Evolutionary conservation across 2,329 filamentous ascomycete species (phyloP).

Genomic region (Lachnellula arida): DNA sequence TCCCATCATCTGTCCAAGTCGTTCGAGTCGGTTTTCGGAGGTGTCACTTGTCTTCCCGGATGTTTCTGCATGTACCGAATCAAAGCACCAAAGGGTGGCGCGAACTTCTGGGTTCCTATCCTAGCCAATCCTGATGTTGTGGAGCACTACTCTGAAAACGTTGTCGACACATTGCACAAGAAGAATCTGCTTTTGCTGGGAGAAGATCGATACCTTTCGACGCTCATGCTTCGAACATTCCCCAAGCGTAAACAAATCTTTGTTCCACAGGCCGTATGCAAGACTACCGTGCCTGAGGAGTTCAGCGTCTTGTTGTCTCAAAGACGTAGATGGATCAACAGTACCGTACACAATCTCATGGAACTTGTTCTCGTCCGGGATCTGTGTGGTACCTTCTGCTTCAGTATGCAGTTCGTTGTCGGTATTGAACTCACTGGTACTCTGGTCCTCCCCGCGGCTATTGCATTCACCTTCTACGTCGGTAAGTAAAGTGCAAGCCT

Average conservation of each 20-base stretch:
- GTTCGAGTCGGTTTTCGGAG: slow-evolving; percentile 97
- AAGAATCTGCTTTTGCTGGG: slow-evolving; percentile 90
- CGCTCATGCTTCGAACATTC: slow-evolving; percentile 97
- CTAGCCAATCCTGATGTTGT: slow-evolving; percentile 97
- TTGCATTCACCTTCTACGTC: slow-evolving; percentile 95
- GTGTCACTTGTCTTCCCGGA: slow-evolving; percentile 95
- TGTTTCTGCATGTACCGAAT: slow-evolving; percentile 99
- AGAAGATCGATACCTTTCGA: slow-evolving; percentile 93
- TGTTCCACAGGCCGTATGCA: slow-evolving; percentile 97
- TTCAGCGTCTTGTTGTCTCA: slow-evolving; percentile 93
- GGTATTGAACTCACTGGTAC: slow-evolving; percentile 95
- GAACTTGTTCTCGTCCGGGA: slow-evolving; percentile 93
- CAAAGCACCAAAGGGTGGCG: slow-evolving; percentile 95
- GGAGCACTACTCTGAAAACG: slow-evolving; percentile 98
- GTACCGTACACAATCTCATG: slow-evolving; percentile 97
- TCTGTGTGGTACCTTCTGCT: slow-evolving; percentile 97
- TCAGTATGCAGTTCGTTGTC: slow-evolving; percentile 99
- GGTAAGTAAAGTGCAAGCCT: slow-evolving; percentile 51
- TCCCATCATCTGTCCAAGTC: slow-evolving; percentile 96
- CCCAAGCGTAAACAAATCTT: slow-evolving; percentile 99
- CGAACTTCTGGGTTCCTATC: slow-evolving; percentile 99
- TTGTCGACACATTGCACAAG: slow-evolving; percentile 96
- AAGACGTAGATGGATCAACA: slow-evolving; percentile 98
- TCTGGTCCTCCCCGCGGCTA: slow-evolving; percentile 89
- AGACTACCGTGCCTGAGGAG: slow-evolving; percentile 90